Percentiles rank a stretch among this genome's conserved stretches.
Conservation (phyloP, 2,329 filamentous ascomycete genomes). For the Aspergillus fijiensis region DNA sequence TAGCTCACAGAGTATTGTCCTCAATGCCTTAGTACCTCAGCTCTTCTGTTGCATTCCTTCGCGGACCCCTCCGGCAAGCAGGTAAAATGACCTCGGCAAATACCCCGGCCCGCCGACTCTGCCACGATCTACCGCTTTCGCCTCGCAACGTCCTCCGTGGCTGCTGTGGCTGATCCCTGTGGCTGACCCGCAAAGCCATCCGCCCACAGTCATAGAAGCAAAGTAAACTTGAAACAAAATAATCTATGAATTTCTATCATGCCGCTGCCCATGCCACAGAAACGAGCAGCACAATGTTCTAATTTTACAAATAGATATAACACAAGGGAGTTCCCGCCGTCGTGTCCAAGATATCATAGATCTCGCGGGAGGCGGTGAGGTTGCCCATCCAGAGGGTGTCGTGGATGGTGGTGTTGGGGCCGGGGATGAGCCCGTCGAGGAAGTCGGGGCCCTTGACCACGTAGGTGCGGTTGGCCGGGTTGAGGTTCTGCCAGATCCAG, state of each 20-base stretch:
- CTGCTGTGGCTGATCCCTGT: too few relatives aligned
- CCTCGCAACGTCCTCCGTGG: too few relatives aligned
- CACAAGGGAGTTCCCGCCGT: conserved; percentile 2
- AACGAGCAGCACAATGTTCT: not conserved
- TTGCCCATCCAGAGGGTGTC: conserved; percentile 1
- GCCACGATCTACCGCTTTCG: too few relatives aligned
- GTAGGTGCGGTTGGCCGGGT: conserved; percentile 7
- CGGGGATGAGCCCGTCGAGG: not conserved
- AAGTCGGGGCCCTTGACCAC: conserved; percentile 8
- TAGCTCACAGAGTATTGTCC: too few relatives aligned
- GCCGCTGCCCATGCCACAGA: not conserved
- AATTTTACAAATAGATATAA: conserved; percentile 3
- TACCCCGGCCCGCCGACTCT: too few relatives aligned
- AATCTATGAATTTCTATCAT: not conserved
- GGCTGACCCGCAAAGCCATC: not conserved
- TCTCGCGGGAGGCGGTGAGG: conserved; percentile 3
- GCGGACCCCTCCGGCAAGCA: too few relatives aligned
- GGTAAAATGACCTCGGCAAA: too few relatives aligned
- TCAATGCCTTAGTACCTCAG: too few relatives aligned
- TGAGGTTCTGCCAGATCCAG: conserved; percentile 17
- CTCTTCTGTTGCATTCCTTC: too few relatives aligned
- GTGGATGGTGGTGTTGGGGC: conserved; percentile 5
- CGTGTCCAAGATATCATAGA: conserved; percentile 3
- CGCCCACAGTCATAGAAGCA: not conserved
- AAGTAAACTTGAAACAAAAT: not conserved